A percentile compares a stretch with the other conserved stretches of the same genome.
Evolutionary conservation across 2,329 filamentous ascomycete species (phyloP).

Genomic region (Zymoseptoria passerinii): DNA sequence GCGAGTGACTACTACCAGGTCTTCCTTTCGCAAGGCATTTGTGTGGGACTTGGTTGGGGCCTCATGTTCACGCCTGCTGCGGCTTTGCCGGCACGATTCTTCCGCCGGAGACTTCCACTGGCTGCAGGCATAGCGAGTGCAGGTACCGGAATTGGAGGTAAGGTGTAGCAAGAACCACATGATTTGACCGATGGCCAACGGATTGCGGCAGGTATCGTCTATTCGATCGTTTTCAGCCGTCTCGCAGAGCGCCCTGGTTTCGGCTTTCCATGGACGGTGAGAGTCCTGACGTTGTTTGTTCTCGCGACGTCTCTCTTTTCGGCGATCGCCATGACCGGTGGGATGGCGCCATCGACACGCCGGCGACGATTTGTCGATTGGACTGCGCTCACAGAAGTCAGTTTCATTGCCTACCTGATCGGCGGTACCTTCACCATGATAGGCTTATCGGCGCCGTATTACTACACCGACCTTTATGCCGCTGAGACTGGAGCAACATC

Average conservation of each 20-base stretch:
- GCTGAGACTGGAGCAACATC: not conserved
- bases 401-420: conserved; percentile 32
- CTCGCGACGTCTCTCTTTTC: conserved; percentile 10
- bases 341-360: conserved; percentile 9
- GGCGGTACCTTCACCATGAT: conserved; percentile 1
- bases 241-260: conserved; percentile 21
- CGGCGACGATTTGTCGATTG: conserved; percentile 31
- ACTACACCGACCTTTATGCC: conserved; percentile 1
- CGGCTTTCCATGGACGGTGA: conserved; percentile 47
- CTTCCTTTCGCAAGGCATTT: conserved; percentile 37
- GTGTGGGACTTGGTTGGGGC: not conserved
- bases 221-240: conserved; percentile 2
- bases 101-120: not conserved
- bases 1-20: conserved; percentile 40
- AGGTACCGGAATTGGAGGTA: conserved; percentile 3
- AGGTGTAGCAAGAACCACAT: not conserved
- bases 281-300: conserved; percentile 42
- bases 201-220: not conserved
- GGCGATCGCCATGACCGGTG: conserved; percentile 12
- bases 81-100: not conserved
- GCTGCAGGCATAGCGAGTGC: conserved; percentile 2
- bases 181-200: conserved; percentile 13
- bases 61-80: not conserved
- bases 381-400: conserved; percentile 27
- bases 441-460: conserved; percentile 1